Evolutionary conservation across 1,139 yeast species (phyloP).

Genomic region (Suhomyces bribrorum): DNA sequence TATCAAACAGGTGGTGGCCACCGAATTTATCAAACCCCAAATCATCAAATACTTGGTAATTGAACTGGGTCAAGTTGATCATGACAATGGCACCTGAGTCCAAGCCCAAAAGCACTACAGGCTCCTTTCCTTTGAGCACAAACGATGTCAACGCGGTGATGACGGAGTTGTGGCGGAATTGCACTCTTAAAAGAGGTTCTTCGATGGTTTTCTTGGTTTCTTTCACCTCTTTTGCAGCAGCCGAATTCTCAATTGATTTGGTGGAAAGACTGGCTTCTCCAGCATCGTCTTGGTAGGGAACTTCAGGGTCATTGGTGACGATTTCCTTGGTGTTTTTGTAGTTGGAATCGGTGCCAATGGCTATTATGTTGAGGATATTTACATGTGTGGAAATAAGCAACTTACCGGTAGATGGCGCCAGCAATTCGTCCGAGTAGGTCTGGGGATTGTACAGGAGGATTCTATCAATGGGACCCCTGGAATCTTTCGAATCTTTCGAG

Average conservation of each 20-base stretch:
- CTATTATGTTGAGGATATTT: constrained; percentile 40
- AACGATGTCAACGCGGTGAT: constrained; percentile 36
- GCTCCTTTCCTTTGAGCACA: constrained; percentile 21
- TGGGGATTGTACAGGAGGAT: constrained; percentile 28
- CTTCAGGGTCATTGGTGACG: constrained; percentile 24
- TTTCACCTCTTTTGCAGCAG: constrained; percentile 7
- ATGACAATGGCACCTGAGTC: constrained; percentile 38
- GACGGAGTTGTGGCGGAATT: constrained; percentile 27
- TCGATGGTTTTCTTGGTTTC: constrained; percentile 30
- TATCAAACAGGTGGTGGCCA: constrained; percentile 11
- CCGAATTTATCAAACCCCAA: constrained; percentile 18
- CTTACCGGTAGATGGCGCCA: constrained; percentile 20
- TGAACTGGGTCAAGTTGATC: constrained; percentile 31
- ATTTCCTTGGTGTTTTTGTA: constrained; percentile 26
- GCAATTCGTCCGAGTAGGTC: constrained; percentile 24
- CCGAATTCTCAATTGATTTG: constrained; percentile 2
- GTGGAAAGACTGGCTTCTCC: constrained; percentile 3
- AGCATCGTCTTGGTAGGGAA: constrained; percentile 20
- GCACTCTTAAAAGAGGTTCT: constrained; percentile 36
- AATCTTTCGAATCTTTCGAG: no score
- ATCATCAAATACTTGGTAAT: constrained; percentile 30
- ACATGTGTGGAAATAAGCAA: constrained; percentile 38
- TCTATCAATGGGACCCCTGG: constrained; percentile 18
- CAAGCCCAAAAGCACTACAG: constrained; percentile 38
- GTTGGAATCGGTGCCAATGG: constrained; percentile 27